Conservation (phyloP, 345 rosid genomes). For the Eutrema japonicum region DNA sequence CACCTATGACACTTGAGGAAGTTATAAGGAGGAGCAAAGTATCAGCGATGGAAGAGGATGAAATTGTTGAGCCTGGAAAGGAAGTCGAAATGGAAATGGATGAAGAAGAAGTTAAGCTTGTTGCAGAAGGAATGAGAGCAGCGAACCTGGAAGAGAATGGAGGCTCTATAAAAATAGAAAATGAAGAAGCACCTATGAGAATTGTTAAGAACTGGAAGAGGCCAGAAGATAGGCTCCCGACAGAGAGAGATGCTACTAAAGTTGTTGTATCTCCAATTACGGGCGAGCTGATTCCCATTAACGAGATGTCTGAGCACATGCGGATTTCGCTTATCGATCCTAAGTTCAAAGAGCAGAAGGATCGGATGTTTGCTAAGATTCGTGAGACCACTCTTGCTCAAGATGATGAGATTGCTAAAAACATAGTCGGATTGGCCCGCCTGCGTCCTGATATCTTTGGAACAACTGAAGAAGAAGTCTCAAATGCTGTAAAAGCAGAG, state of each 20-base stretch:
- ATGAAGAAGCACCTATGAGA: conserved; percentile 86
- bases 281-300: conserved; percentile 85
- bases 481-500: conserved; percentile 93
- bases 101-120: conserved; percentile 89
- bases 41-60: conserved; percentile 69
- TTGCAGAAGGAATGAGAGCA: conserved; percentile 84
- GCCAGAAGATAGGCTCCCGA: conserved; percentile 83
- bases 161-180: conserved; percentile 46
- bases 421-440: conserved; percentile 87
- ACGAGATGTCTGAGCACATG: conserved; percentile 94
- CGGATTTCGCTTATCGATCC: conserved; percentile 90
- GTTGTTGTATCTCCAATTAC: conserved; percentile 85
- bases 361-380: conserved; percentile 92
- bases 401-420: conserved; percentile 89
- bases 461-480: conserved; percentile 93
- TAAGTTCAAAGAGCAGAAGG: conserved; percentile 92
- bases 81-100: conserved; percentile 98
- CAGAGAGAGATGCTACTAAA: conserved; percentile 82
- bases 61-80: conserved; percentile 74
- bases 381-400: conserved; percentile 91
- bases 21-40: conserved; percentile 81
- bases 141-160: conserved; percentile 65
- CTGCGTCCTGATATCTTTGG: conserved; percentile 93
- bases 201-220: conserved; percentile 95
- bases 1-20: conserved; percentile 89